These are phyloP conservation scores for Puya raimondii DNA, from an alignment of 176 grass and related monocot species.

Conservation along the genomic window DNA sequence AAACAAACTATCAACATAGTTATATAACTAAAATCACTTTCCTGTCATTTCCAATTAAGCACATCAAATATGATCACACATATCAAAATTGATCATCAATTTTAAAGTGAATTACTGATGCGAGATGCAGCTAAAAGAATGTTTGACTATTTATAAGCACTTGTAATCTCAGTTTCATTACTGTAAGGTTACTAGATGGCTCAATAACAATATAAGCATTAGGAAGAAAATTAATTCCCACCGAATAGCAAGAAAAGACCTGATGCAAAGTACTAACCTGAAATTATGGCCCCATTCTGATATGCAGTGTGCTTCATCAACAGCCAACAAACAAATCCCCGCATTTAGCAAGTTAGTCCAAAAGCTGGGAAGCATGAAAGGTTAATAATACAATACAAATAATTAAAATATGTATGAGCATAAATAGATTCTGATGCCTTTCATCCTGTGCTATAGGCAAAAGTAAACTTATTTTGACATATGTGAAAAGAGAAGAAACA, in stretches of 20 bases:
- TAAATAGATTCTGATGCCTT: background rate
- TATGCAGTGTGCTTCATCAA: constrained; percentile 96
- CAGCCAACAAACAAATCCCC: constrained; percentile 76
- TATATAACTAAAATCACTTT: too few species aligned
- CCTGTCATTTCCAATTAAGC: too few species aligned
- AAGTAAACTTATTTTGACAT: too few species aligned
- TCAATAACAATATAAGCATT: background rate
- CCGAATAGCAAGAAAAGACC: constrained; percentile 1
- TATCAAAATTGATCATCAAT: too few species aligned
- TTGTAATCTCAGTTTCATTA: too few species aligned
- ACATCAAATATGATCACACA: too few species aligned
- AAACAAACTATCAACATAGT: background rate
- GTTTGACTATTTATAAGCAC: too few species aligned
- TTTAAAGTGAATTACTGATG: too few species aligned
- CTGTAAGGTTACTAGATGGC: background rate
- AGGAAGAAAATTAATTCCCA: background rate
- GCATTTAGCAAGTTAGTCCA: constrained; percentile 68
- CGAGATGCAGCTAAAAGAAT: too few species aligned
- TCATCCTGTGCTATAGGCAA: too few species aligned
- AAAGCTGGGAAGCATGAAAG: constrained; percentile 41
- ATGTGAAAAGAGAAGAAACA: too few species aligned
- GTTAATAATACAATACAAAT: background rate
- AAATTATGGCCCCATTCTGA: constrained; percentile 99
- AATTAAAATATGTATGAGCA: background rate
- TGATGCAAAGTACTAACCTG: constrained; percentile 41